Conservation (phyloP, 2,329 filamentous ascomycete species). For the Aspergillus aculeatus region DNA sequence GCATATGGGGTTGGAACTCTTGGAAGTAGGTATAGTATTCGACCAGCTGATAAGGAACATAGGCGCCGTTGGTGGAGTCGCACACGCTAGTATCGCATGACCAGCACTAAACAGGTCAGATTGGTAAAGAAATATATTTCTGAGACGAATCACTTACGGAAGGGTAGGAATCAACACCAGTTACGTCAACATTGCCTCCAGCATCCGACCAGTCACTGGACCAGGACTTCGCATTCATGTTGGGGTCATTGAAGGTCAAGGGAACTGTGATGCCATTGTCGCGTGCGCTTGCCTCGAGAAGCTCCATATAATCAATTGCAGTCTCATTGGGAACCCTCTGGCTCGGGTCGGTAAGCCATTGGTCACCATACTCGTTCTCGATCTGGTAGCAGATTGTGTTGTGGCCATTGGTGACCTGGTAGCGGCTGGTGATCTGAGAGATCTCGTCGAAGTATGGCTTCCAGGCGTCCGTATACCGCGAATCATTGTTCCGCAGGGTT, state of each 20-base stretch:
- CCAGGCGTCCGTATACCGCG: conserved; percentile 33
- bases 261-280: conserved; percentile 60
- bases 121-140: conserved; percentile 24
- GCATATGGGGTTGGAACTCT: conserved; percentile 43
- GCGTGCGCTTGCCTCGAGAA: conserved; percentile 54
- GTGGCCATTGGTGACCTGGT: conserved; percentile 31
- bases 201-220: conserved; percentile 59
- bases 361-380: conserved; percentile 40
- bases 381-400: conserved; percentile 33
- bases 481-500: conserved; percentile 32
- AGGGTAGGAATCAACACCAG: conserved; percentile 36
- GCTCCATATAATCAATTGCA: conserved; percentile 44
- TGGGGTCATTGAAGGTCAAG: conserved; percentile 59
- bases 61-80: conserved; percentile 58
- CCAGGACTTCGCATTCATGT: conserved; percentile 59
- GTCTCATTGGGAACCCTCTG: conserved; percentile 50
- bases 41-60: conserved; percentile 54
- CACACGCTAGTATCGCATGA: conserved; percentile 63
- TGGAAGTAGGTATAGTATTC: conserved; percentile 51
- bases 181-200: conserved; percentile 44
- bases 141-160: conserved; percentile 50
- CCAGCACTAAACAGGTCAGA: conserved; percentile 61
- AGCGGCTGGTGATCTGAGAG: conserved; percentile 29
- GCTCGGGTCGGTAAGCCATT: conserved; percentile 31
- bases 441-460: conserved; percentile 31